Evolutionary conservation across 1,284 basidiomycete species (phyloP).

Genomic region (Cutaneotrichosporon mucoides): DNA sequence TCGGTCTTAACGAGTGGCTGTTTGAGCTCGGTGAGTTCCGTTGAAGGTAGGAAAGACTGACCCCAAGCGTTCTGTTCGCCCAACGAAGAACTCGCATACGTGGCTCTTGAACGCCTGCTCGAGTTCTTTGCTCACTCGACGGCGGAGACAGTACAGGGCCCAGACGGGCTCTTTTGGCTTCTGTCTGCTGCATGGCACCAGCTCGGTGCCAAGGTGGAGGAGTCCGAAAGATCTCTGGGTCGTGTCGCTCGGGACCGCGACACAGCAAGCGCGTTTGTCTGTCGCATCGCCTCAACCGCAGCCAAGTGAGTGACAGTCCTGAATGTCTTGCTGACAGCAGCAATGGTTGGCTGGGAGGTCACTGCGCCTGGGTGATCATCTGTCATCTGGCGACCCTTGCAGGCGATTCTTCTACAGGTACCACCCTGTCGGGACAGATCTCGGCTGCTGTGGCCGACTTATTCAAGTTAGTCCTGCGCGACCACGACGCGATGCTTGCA

Average conservation of each 20-base stretch:
- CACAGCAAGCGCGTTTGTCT: not conserved
- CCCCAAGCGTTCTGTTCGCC: not conserved
- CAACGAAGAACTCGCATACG: not conserved
- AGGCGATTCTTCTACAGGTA: constrained; percentile 1
- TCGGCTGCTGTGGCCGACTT: not conserved
- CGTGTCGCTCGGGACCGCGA: not conserved
- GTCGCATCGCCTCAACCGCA: not conserved
- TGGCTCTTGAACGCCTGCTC: not conserved
- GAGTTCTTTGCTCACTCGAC: not conserved
- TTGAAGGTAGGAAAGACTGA: not conserved
- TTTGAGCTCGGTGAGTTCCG: constrained; percentile 3
- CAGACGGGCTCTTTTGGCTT: not conserved
- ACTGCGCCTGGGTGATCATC: not conserved
- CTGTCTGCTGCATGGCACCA: not conserved
- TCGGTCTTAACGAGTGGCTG: constrained; percentile 1
- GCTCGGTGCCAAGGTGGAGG: not conserved
- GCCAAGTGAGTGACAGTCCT: not conserved
- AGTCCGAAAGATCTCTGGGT: not conserved
- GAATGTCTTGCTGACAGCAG: not conserved
- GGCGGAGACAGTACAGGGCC: not conserved
- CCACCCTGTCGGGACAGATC: not conserved
- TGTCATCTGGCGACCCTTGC: not conserved
- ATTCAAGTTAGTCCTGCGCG: not conserved
- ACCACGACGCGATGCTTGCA: not conserved
- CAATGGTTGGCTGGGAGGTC: not conserved